Percentiles rank a stretch among this genome's conserved stretches.
These are phyloP conservation scores for Mortierella antarctica DNA, from an alignment of 192 early-diverging fungal genomes.

Conservation along the genomic window DNA sequence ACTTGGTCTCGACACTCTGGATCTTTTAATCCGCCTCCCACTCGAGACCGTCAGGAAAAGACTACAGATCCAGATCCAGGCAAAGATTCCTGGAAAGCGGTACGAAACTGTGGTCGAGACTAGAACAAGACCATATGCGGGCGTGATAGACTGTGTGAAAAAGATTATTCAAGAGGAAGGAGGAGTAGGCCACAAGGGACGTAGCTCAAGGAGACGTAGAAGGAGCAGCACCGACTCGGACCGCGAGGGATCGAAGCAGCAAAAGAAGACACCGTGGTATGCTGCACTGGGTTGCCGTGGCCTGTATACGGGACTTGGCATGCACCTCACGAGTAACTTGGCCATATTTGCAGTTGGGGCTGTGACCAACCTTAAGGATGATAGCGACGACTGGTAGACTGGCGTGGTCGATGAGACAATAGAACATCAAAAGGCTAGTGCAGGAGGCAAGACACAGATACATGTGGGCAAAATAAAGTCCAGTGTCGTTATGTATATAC, in stretches of 20 bases:
- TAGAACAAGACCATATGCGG: slow-evolving; percentile 77
- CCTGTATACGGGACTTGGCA: slow-evolving; percentile 75
- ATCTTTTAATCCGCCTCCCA: slow-evolving; percentile 82
- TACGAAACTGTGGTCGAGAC: slow-evolving; percentile 76
- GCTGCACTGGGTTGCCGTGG: slow-evolving; percentile 70
- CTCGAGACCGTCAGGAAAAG: slow-evolving; percentile 89
- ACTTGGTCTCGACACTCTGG: slow-evolving; percentile 75
- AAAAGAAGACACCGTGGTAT: slow-evolving; percentile 38
- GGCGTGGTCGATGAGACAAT: neutral
- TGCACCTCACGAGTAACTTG: slow-evolving; percentile 71
- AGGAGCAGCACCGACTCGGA: slow-evolving; percentile 11
- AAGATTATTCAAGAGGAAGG: slow-evolving; percentile 83
- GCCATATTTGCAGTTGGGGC: slow-evolving; percentile 70
- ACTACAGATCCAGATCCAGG: slow-evolving; percentile 83
- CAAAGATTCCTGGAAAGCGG: slow-evolving; percentile 59
- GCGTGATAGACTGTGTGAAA: slow-evolving; percentile 74
- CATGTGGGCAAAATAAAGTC: no score
- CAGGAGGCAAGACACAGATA: no score
- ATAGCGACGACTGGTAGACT: slow-evolving; percentile 46
- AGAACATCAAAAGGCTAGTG: no score
- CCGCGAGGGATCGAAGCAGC: neutral
- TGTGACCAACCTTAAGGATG: slow-evolving; percentile 66
- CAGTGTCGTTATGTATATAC: no score
- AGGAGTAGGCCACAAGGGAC: slow-evolving; percentile 21
- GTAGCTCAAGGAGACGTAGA: slow-evolving; percentile 18